Evolutionary conservation across 1,139 yeast species (phyloP).

Genomic region (Arxiozyma telluris): DNA sequence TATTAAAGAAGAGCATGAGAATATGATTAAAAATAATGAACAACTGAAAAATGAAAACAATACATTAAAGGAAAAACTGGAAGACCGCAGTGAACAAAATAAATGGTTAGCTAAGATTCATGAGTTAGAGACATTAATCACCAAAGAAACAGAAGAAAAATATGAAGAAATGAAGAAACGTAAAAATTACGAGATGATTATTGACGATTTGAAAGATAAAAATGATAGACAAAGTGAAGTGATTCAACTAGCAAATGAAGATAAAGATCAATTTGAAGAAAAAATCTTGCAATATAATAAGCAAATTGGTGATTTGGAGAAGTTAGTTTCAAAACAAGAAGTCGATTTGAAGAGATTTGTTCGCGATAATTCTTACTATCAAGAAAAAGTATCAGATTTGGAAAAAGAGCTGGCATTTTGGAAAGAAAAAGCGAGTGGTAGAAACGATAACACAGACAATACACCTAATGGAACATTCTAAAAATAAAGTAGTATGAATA

Average conservation of each 20-base stretch:
- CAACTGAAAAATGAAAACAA: conserved; percentile 32
- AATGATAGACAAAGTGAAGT: conserved; percentile 22
- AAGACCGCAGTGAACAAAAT: conserved; percentile 36
- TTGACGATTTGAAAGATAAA: conserved; percentile 28
- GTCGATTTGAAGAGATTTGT: conserved; percentile 27
- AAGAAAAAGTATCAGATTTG: conserved; percentile 35
- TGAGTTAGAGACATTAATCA: conserved; percentile 29
- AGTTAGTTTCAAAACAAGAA: conserved; percentile 31
- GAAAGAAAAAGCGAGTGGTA: conserved; percentile 34
- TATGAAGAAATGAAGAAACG: conserved; percentile 31
- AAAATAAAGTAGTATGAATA: conserved; percentile 6
- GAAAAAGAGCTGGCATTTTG: conserved; percentile 63
- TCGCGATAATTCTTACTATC: conserved; percentile 30
- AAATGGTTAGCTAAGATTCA: conserved; percentile 32
- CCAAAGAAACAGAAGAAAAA: conserved; percentile 29
- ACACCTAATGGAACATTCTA: neutral
- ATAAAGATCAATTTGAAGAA: conserved; percentile 33
- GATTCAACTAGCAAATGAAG: conserved; percentile 29
- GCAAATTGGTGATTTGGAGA: conserved; percentile 32
- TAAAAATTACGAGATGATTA: conserved; percentile 32
- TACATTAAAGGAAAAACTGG: conserved; percentile 32
- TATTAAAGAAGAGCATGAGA: conserved; percentile 31
- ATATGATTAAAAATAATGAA: conserved; percentile 28
- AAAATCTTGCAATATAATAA: conserved; percentile 26
- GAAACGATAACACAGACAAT: neutral